phyloP scores from a whole-genome alignment of 805 yeast genomes.

The Wickerhamomyces ciferrii region DNA sequence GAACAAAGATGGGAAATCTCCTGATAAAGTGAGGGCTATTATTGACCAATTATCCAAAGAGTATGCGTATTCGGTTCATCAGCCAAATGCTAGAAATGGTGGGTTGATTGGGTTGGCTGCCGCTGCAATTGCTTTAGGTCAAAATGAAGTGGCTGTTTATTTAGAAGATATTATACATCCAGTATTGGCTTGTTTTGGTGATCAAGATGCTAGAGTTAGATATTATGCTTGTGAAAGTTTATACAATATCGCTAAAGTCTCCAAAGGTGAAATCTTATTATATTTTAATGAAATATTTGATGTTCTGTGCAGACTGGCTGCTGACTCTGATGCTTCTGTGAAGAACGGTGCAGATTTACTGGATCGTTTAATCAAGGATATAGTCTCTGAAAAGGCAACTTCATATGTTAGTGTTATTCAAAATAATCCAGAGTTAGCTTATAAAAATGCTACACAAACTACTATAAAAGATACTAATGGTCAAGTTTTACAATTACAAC shows the following conservation, averaged over 20 bases:
- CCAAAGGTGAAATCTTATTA: conserved; percentile 87
- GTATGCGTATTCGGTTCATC: conserved; percentile 77
- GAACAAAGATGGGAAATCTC: conserved; percentile 31
- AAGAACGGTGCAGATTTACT: conserved; percentile 93
- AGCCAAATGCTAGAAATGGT: conserved; percentile 88
- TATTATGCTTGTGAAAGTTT: conserved; percentile 96
- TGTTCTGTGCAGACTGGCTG: conserved; percentile 81
- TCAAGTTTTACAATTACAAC: conserved; percentile 53
- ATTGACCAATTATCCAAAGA: conserved; percentile 75
- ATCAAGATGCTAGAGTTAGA: conserved; percentile 94
- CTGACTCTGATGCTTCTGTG: conserved; percentile 87
- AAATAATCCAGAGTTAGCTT: conserved; percentile 35
- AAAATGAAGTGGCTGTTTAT: conserved; percentile 74
- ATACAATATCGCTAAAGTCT: conserved; percentile 93
- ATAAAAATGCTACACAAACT: conserved; percentile 30
- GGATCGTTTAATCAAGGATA: conserved; percentile 87
- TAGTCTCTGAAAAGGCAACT: conserved; percentile 91
- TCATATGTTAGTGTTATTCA: conserved; percentile 75
- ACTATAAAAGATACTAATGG: conserved; percentile 51
- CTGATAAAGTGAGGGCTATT: conserved; percentile 48
- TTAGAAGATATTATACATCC: conserved; percentile 87
- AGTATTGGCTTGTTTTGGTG: conserved; percentile 91
- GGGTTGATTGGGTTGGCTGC: conserved; percentile 96
- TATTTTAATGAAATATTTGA: conserved; percentile 95
- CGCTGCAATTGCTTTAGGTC: conserved; percentile 88